These are phyloP conservation scores for Aspergillus fijiensis DNA, from an alignment of 2,329 filamentous ascomycete species.

Conservation along the genomic window DNA sequence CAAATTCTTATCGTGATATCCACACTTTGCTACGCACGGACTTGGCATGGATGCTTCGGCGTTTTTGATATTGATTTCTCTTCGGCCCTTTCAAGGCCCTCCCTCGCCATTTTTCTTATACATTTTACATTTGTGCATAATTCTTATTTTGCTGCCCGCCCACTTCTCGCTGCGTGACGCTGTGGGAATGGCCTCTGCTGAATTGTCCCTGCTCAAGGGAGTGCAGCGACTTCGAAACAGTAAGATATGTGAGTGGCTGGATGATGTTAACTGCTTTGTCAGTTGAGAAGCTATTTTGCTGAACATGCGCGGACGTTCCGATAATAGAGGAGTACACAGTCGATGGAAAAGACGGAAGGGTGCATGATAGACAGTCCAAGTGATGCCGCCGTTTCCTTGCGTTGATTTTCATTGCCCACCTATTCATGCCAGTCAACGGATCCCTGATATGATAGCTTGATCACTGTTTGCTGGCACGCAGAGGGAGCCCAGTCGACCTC, in stretches of 20 bases:
- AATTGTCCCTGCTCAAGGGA: not conserved
- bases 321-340: not conserved
- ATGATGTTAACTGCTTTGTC: not conserved
- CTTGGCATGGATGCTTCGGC: slow-evolving; percentile 35
- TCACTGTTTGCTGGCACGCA: slow-evolving; percentile 9
- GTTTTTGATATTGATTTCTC: slow-evolving; percentile 22
- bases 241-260: not conserved
- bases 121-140: slow-evolving; percentile 16
- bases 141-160: slow-evolving; percentile 6
- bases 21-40: slow-evolving; percentile 22
- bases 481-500: not conserved
- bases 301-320: not conserved
- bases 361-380: not conserved
- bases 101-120: slow-evolving; percentile 11
- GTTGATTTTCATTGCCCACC: not conserved
- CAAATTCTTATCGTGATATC: slow-evolving; percentile 28
- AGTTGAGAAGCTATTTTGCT: not conserved
- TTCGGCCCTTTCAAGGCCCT: not conserved
- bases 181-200: not conserved
- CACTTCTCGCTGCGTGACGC: slow-evolving; percentile 6
- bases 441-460: slow-evolving; percentile 16
- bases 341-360: not conserved
- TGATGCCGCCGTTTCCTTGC: not conserved
- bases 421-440: slow-evolving; percentile 15
- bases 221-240: not conserved